Conservation (phyloP, 2,329 filamentous ascomycete species). For the Biscogniauxia marginata region DNA sequence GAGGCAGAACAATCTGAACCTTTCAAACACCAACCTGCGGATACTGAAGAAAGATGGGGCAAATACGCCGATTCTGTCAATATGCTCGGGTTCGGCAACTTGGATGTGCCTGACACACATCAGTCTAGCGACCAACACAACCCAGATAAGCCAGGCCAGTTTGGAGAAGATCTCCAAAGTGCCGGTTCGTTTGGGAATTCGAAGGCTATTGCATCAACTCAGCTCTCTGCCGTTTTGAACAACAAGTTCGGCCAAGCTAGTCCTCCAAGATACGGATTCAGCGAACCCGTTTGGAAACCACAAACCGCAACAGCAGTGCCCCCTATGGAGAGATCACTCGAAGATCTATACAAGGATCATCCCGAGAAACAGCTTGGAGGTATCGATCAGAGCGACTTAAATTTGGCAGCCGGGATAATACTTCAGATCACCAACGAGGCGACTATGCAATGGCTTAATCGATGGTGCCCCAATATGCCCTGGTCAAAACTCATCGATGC, state of each 20-base stretch:
- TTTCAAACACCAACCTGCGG: background rate
- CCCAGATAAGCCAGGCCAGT: too few species aligned
- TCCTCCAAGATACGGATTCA: background rate
- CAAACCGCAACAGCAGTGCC: background rate
- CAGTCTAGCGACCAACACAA: too few species aligned
- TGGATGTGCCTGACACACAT: background rate
- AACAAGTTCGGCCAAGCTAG: background rate
- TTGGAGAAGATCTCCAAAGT: background rate
- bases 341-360: conserved; percentile 21
- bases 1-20: background rate
- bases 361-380: conserved; percentile 17
- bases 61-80: background rate
- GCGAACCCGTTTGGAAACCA: background rate
- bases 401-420: conserved; percentile 4
- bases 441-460: conserved; percentile 17
- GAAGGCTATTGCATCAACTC: background rate
- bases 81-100: background rate
- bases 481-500: conserved; percentile 8
- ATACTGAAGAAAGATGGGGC: background rate
- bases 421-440: conserved; percentile 20
- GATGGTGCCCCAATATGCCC: conserved; percentile 19
- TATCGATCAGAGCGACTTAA: conserved; percentile 6
- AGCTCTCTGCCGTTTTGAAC: too few species aligned
- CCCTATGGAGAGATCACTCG: conserved; percentile 9
- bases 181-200: background rate